These are phyloP conservation scores for Diutina neorugosa DNA, from an alignment of 1,139 yeast genomes.

Conservation along the genomic window DNA sequence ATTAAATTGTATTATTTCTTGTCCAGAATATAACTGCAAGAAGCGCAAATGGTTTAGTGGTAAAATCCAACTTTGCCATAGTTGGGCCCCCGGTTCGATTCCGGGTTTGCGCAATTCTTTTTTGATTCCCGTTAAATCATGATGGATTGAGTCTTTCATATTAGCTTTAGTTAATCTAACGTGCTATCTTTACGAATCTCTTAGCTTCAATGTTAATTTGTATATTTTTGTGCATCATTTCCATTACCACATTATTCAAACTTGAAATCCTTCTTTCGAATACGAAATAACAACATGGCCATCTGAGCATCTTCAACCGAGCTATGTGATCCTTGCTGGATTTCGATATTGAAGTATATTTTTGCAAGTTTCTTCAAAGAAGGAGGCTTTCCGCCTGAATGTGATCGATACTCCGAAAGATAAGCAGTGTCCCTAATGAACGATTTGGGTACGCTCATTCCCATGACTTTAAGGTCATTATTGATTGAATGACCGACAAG, in stretches of 20 bases:
- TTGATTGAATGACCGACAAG: slow-evolving; percentile 80
- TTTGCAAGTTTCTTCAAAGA: slow-evolving; percentile 53
- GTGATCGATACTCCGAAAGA: slow-evolving; percentile 44
- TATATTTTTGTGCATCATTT: background rate
- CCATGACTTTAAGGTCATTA: slow-evolving; percentile 62
- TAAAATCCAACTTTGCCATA: background rate
- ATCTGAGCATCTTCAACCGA: slow-evolving; percentile 88
- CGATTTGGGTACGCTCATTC: slow-evolving; percentile 53
- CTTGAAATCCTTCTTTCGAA: slow-evolving; percentile 38
- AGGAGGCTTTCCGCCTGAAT: slow-evolving; percentile 59
- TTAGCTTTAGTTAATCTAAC: too few relatives aligned
- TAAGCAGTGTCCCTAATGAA: slow-evolving; percentile 66
- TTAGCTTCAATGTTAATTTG: too few relatives aligned
- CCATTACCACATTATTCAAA: background rate
- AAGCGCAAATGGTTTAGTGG: background rate
- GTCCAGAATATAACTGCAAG: too few relatives aligned
- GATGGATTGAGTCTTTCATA: too few relatives aligned
- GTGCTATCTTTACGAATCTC: too few relatives aligned
- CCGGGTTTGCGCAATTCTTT: background rate
- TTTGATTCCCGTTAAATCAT: too few relatives aligned
- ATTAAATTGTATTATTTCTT: too few relatives aligned
- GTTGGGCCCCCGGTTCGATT: background rate
- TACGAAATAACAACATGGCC: slow-evolving; percentile 65
- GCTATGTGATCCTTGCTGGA: slow-evolving; percentile 71
- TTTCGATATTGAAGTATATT: slow-evolving; percentile 44